These are phyloP conservation scores for Fraxinus excelsior DNA, from an alignment of 257 asterid species.

Conservation along the genomic window DNA sequence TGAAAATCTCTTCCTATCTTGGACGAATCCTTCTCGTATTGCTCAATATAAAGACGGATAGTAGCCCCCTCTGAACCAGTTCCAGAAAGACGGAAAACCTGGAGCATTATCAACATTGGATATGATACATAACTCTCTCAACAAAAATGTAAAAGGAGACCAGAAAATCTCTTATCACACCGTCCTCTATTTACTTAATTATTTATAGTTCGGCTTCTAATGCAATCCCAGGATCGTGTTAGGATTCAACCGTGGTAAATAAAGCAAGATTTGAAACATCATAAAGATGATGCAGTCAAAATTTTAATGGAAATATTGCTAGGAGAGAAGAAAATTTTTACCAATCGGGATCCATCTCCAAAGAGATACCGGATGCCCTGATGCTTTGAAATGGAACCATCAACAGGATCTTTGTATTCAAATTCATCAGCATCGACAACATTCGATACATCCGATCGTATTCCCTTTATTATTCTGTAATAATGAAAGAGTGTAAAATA, in stretches of 20 bases:
- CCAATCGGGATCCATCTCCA: constrained; percentile 97
- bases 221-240: neutral
- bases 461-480: constrained; percentile 67
- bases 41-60: constrained; percentile 93
- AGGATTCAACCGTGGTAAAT: neutral
- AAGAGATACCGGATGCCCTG: constrained; percentile 94
- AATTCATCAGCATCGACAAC: constrained; percentile 87
- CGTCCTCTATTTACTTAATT: neutral
- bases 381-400: constrained; percentile 92
- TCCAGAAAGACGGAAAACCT: constrained; percentile 99
- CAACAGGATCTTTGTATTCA: constrained; percentile 96
- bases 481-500: constrained; percentile 14
- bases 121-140: neutral
- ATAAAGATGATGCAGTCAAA: constrained; percentile 10
- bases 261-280: neutral
- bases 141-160: neutral
- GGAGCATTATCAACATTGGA: constrained; percentile 19
- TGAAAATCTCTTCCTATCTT: constrained; percentile 82
- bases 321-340: constrained; percentile 35
- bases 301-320: constrained; percentile 1
- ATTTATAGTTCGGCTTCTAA: neutral
- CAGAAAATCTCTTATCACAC: neutral
- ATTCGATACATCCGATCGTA: constrained; percentile 65
- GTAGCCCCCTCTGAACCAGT: constrained; percentile 99
- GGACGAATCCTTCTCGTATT: constrained; percentile 80